Evolutionary conservation across 2,329 filamentous ascomycete genomes (phyloP).

Genomic region (Pseudovirgaria hyperparasitica): DNA sequence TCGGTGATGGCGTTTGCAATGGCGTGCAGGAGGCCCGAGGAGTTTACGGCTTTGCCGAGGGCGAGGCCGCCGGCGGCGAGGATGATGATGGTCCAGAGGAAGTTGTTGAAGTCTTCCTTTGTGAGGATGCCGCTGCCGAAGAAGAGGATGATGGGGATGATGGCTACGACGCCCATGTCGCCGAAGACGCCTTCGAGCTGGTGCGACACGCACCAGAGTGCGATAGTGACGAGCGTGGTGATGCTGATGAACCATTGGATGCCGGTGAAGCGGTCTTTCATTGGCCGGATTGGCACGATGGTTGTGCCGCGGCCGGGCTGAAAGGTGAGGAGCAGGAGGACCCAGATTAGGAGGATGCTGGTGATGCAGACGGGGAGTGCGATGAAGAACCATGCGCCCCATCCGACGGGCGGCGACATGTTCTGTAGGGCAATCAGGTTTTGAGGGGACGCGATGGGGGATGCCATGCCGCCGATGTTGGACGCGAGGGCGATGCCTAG

Average conservation of each 20-base stretch:
- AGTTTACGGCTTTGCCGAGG: conserved; percentile 86
- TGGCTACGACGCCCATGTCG: conserved; percentile 96
- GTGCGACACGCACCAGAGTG: conserved; percentile 84
- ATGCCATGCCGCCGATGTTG: conserved; percentile 92
- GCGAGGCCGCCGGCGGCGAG: conserved; percentile 86
- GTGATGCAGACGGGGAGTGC: conserved; percentile 85
- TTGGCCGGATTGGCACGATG: conserved; percentile 80
- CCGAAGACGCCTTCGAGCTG: conserved; percentile 80
- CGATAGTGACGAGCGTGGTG: conserved; percentile 73
- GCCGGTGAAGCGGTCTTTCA: conserved; percentile 78
- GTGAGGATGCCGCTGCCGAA: conserved; percentile 93
- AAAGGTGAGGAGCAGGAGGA: conserved; percentile 74
- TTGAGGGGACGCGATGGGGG: conserved; percentile 91
- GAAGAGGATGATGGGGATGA: conserved; percentile 90
- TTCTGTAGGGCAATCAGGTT: conserved; percentile 95
- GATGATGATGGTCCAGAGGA: conserved; percentile 99
- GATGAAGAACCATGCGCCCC: conserved; percentile 96
- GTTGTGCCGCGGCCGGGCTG: conserved; percentile 71
- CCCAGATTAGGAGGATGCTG: conserved; percentile 79
- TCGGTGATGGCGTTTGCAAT: conserved; percentile 67
- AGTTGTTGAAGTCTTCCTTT: conserved; percentile 99
- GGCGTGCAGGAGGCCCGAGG: conserved; percentile 80
- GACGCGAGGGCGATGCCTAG: conserved; percentile 89
- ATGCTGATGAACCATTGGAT: conserved; percentile 86
- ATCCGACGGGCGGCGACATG: conserved; percentile 83